Base-by-base conservation (phyloP, 345 rosid species). In the Eucalyptus victrix region DNA sequence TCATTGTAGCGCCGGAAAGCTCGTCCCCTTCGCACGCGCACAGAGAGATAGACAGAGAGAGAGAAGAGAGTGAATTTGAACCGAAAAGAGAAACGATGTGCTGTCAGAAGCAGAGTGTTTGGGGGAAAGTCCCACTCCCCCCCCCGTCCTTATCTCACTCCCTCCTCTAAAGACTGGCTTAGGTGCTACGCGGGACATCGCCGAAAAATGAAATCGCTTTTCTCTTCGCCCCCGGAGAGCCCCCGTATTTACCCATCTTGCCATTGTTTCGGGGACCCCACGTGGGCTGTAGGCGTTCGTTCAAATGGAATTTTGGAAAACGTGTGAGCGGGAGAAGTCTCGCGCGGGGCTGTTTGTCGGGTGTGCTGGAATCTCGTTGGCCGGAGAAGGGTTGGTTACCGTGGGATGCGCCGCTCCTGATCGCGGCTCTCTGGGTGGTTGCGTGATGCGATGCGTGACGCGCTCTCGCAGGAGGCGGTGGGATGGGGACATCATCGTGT, bases 1-100 rank as follows among this genome's bases (percentile, higher is more conserved):
- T 95, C 99, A 97, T 97, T 15, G 56, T 87, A 65, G 54, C 89
- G 42, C 47, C 85, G 47, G 85, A 86, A 76, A 86, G 81, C 60
- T 54, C 32, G 88, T 50, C 47, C 37, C 87, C 62, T 87, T 19
- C 58, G 10, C 58, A 7, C 56, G 56, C 24, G 2, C 58, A 8
- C 11, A 8, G 5, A 53, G 5, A 37, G 26, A 86, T 49, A 45
- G 34, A 47, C 24, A 67, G 80, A 50, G 86, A 72, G 86, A 23
- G 6, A 4, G 5, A 14, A 37, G 86, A 51, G 87, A 80, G 42
- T 19, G 89, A 65, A 80, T 87, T 81, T 47, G 47, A 58, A 62
- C 42, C n/a, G 49, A 18, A 6, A 28, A 47, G 28, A 21, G 32
- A 11, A 56, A 88, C 85, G 8, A 23, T n/a, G 58, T 18, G 50